Evolutionary conservation across 2,329 filamentous ascomycete genomes (phyloP), one percentile per base, ranked within the genome.

Genomic region (Coniochaeta prunicola): DNA sequence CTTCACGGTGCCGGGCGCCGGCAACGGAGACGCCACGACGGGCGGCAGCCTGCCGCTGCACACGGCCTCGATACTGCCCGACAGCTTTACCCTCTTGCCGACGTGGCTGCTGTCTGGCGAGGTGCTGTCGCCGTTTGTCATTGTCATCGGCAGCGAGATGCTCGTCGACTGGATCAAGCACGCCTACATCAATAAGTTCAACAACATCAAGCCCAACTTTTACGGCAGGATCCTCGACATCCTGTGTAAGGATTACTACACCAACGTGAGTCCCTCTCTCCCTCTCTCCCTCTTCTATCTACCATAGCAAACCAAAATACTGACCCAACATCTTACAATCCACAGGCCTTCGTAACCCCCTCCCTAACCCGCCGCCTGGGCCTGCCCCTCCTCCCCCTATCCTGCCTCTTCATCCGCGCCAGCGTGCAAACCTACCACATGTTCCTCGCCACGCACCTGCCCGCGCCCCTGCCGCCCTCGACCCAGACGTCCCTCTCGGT

Each of bases 171-270:
- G 90, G 84, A 84, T 97, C 71, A 99, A 99, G 73, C 96, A 99
- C 70, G 91, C 91, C 24, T 99, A 97, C 70, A 96, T 99, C 70
- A 92, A 88, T 70, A 99, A 99, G 70, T 99, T 99, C 77, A 99
- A 99, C 79, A 96, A 96, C 66, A 92, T 92, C 65, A 93, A 94
- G 63, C 94, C 94, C 3, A 85, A 83, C 7, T 89, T 99, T 59
- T 99, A 99, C 71, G 84, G 86, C 57, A 86, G 92, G 26, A 96
- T 94, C 69, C 82, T 97, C 17, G 96, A 99, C 69, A 90, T 99
- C 4, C 77, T 99, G 8, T 92, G 92, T 64, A 97, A 97, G 72
- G 94, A 99, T 71, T 99, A 99, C 74, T 99, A 99, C 70, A 93
- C 92, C 0, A 93, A 97, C 70, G 88, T 89, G 70, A 74, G 85